A percentile compares a stretch with the other conserved stretches of the same genome.
Evolutionary conservation across 2,329 filamentous ascomycete species (phyloP).

Genomic region (Zalaria obscura): DNA sequence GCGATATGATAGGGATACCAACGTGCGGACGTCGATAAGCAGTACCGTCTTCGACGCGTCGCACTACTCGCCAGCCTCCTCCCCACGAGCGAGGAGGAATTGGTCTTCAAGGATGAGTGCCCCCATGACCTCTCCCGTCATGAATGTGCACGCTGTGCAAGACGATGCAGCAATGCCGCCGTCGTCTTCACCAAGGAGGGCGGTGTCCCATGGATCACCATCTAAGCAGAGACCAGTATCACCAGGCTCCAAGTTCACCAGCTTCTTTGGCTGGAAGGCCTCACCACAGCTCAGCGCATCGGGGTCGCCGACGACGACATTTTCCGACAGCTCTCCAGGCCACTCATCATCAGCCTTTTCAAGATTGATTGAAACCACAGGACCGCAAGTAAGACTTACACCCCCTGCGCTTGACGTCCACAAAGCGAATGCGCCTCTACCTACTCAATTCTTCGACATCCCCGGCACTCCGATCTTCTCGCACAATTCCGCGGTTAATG

Average conservation of each 20-base stretch:
- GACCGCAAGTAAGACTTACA: slow-evolving; percentile 16
- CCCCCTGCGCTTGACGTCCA: slow-evolving; percentile 37
- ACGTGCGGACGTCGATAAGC: background rate
- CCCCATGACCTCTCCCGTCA: slow-evolving; percentile 13
- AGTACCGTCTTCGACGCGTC: background rate
- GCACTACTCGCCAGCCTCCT: slow-evolving; percentile 2
- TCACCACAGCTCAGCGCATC: slow-evolving; percentile 36
- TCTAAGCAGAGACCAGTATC: slow-evolving; percentile 25
- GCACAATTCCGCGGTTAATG: slow-evolving; percentile 26
- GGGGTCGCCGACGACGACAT: slow-evolving; percentile 44
- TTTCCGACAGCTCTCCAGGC: slow-evolving; percentile 46
- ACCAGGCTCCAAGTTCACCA: slow-evolving; percentile 39
- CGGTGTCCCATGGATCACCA: slow-evolving; percentile 7
- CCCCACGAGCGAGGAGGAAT: slow-evolving; percentile 3
- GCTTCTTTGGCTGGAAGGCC: slow-evolving; percentile 54
- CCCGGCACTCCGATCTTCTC: slow-evolving; percentile 30
- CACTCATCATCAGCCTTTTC: slow-evolving; percentile 32
- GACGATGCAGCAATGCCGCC: slow-evolving; percentile 17
- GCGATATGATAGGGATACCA: slow-evolving; percentile 7
- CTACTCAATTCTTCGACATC: slow-evolving; percentile 29
- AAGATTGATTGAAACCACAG: slow-evolving; percentile 15
- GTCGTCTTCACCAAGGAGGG: slow-evolving; percentile 18
- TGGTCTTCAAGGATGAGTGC: slow-evolving; percentile 10
- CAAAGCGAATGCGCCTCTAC: slow-evolving; percentile 31
- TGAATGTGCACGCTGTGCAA: slow-evolving; percentile 19